Evolutionary conservation across 2,329 filamentous ascomycete species (phyloP).

Genomic region (Boeremia lycopersici): DNA sequence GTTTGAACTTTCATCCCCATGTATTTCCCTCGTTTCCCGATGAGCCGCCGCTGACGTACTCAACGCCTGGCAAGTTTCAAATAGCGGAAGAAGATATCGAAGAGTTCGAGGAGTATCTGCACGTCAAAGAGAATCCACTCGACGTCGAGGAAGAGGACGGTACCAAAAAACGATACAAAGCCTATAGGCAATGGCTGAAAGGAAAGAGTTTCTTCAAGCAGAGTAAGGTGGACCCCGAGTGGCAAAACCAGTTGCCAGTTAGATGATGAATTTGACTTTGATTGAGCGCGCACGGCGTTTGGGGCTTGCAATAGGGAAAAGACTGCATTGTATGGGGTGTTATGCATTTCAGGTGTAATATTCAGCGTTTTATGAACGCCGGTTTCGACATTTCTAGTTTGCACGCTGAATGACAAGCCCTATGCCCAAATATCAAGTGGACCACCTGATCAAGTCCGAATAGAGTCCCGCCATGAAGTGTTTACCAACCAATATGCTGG

Average conservation of each 20-base stretch:
- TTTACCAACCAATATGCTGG: too few relatives aligned
- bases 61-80: slow-evolving; percentile 49
- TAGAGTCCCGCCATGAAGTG: too few relatives aligned
- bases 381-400: too few relatives aligned
- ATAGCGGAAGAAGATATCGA: slow-evolving; percentile 68
- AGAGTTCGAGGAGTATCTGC: slow-evolving; percentile 78
- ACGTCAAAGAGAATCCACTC: slow-evolving; percentile 79
- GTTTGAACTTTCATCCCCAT: slow-evolving; percentile 24
- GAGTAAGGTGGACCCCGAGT: slow-evolving; percentile 61
- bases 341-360: not conserved
- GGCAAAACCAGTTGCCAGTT: slow-evolving; percentile 44
- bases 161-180: slow-evolving; percentile 93
- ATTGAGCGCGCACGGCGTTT: not conserved
- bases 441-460: too few relatives aligned
- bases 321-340: not conserved
- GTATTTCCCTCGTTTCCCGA: slow-evolving; percentile 17
- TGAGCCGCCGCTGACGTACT: slow-evolving; percentile 11
- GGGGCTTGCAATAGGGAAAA: not conserved
- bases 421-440: too few relatives aligned
- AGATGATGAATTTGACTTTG: slow-evolving; percentile 17
- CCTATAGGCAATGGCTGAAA: slow-evolving; percentile 91
- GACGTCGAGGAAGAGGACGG: slow-evolving; percentile 87
- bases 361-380: too few relatives aligned
- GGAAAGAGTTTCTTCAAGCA: slow-evolving; percentile 98
- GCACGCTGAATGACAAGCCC: too few relatives aligned